Conservation (phyloP, 2,329 filamentous ascomycete species). For the Xylaria hypoxylon region DNA sequence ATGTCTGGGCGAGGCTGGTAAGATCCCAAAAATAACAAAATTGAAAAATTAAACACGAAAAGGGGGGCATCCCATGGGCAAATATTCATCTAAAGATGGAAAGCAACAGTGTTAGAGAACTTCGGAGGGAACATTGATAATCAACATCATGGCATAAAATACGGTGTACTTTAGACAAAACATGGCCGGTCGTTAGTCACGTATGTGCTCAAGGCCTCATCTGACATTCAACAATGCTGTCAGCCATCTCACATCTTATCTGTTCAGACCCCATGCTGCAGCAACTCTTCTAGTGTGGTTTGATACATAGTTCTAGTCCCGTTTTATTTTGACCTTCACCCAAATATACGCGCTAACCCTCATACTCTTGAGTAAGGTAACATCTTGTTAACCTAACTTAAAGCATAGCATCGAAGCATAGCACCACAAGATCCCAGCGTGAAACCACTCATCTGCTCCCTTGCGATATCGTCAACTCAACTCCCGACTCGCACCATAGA, state of each 20-base stretch:
- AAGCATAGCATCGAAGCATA: not conserved
- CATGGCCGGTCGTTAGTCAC: not conserved
- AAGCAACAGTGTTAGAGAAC: not conserved
- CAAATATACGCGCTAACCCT: not conserved
- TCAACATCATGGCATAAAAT: not conserved
- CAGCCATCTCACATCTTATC: not conserved
- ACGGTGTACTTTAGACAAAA: not conserved
- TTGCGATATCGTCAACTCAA: not conserved
- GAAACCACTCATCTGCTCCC: not conserved
- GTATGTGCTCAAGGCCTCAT: not conserved
- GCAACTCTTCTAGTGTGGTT: not conserved
- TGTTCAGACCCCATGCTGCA: not conserved
- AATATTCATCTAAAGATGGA: not conserved
- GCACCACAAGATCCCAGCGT: no score
- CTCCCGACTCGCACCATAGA: not conserved
- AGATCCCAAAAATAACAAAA: constrained; percentile 22
- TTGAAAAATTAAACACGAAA: not conserved
- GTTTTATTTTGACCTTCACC: not conserved
- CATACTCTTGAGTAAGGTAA: no score
- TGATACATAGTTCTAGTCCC: not conserved
- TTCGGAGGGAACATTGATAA: not conserved
- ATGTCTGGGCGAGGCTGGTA: constrained; percentile 89
- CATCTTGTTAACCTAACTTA: no score
- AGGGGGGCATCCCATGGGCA: not conserved
- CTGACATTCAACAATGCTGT: constrained; percentile 27